Conservation (phyloP, 495 filamentous ascomycete species). For the Tuber calosporum region DNA sequence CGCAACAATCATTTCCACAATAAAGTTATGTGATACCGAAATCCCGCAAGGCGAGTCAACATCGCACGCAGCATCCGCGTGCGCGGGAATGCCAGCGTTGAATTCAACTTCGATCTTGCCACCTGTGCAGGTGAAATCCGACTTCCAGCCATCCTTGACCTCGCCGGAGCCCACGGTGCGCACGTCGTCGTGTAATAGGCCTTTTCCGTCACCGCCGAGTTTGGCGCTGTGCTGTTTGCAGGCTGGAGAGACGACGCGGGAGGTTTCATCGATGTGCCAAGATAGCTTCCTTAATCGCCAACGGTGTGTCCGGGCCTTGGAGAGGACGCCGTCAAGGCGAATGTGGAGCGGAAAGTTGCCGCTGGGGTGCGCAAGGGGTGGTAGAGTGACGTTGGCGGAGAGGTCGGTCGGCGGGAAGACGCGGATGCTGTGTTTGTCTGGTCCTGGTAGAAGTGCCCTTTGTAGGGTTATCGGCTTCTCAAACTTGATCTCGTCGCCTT, state of each 20-base stretch:
- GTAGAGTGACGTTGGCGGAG: conserved; percentile 69
- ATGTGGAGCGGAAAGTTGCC: conserved; percentile 72
- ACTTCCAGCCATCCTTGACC: conserved; percentile 86
- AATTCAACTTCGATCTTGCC: conserved; percentile 79
- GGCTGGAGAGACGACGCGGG: conserved; percentile 70
- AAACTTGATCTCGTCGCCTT: conserved; percentile 49
- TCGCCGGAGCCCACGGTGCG: conserved; percentile 68
- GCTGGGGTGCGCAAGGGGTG: conserved; percentile 78
- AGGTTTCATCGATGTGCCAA: conserved; percentile 86
- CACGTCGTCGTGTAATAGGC: conserved; percentile 66
- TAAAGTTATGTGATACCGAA: conserved; percentile 69
- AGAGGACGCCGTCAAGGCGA: conserved; percentile 69
- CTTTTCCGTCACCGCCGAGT: conserved; percentile 62
- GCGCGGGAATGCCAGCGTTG: conserved; percentile 55
- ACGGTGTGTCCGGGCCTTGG: conserved; percentile 54
- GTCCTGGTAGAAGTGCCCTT: conserved; percentile 58
- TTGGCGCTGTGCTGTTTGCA: conserved; percentile 72
- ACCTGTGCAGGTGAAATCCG: conserved; percentile 66
- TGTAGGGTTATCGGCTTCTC: conserved; percentile 53
- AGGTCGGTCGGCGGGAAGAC: conserved; percentile 96
- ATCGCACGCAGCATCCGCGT: conserved; percentile 64
- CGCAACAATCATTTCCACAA: conserved; percentile 88
- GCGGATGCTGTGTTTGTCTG: conserved; percentile 72
- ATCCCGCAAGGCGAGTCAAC: conserved; percentile 71
- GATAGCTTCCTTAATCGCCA: conserved; percentile 86